Conservation (phyloP, 768 basidiomycete genomes). For the Strobilomyces confusus region DNA sequence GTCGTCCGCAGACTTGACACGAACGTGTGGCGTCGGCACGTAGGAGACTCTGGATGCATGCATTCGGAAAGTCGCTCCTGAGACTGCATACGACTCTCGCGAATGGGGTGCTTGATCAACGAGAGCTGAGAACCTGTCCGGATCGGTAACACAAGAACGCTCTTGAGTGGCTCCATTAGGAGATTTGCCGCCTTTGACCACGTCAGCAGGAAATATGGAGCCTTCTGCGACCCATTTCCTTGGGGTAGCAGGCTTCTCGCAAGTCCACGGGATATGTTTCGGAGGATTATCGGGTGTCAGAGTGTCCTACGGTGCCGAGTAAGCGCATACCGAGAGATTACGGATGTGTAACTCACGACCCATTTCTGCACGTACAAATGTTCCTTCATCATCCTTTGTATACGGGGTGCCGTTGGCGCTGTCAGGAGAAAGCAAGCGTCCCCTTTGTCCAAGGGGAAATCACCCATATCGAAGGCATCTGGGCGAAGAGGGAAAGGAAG, state of each 20-base stretch:
- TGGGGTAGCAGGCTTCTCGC: conserved; percentile 17
- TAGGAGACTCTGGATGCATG: not conserved
- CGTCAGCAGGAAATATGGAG: conserved; percentile 25
- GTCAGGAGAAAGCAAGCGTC: conserved; percentile 18
- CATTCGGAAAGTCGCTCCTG: conserved; percentile 1
- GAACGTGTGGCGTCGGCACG: not conserved
- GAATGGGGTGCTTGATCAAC: conserved; percentile 1
- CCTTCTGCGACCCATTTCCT: conserved; percentile 30
- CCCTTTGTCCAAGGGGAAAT: conserved; percentile 19
- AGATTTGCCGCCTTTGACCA: conserved; percentile 6
- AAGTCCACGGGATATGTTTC: conserved; percentile 29
- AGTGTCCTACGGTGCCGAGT: conserved; percentile 16
- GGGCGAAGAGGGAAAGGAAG: conserved; percentile 22
- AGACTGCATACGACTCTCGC: not conserved
- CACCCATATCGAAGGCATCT: conserved; percentile 18
- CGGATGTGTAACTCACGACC: conserved; percentile 26
- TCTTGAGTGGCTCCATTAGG: not conserved
- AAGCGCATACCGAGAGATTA: conserved; percentile 2
- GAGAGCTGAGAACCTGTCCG: not conserved
- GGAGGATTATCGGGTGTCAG: conserved; percentile 21
- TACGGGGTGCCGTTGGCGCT: conserved; percentile 34
- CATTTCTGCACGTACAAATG: conserved; percentile 32
- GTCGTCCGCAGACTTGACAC: conserved; percentile 9
- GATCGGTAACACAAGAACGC: not conserved
- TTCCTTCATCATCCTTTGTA: conserved; percentile 34